Evolutionary conservation across 148 eudicot species (phyloP).

Genomic region (Rhododendron ovatum): DNA sequence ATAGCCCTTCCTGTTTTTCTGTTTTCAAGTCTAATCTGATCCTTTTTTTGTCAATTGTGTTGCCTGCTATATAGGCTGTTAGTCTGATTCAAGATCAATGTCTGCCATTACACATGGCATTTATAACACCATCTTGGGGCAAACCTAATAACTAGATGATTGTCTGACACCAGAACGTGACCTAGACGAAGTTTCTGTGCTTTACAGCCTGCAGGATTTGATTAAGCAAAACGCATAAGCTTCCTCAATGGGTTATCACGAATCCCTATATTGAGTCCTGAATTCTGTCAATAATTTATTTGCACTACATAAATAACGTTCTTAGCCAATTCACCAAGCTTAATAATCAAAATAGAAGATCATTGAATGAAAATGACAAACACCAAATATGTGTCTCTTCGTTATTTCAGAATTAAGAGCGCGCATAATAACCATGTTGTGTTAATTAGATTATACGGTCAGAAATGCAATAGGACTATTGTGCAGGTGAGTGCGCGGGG

Average conservation of each 20-base stretch:
- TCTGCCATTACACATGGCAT: not conserved
- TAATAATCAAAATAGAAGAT: not conserved
- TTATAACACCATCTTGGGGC: not conserved
- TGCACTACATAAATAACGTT: not conserved
- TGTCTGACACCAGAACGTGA: not conserved
- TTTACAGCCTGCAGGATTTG: not conserved
- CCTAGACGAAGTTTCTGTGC: not conserved
- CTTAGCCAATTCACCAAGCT: not conserved
- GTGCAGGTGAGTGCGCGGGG: not conserved
- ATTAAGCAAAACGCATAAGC: not conserved
- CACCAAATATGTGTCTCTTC: not conserved
- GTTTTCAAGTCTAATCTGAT: not conserved
- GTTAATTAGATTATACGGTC: not conserved
- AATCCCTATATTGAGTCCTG: not conserved
- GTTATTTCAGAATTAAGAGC: not conserved
- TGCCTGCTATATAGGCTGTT: not conserved
- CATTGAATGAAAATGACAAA: not conserved
- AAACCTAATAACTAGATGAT: not conserved
- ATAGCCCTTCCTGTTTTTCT: not conserved
- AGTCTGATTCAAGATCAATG: not conserved
- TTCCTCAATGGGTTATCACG: not conserved
- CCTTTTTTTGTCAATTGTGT: not conserved
- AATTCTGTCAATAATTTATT: not conserved
- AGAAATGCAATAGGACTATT: not conserved
- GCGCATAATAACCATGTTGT: not conserved